A percentile compares a stretch with the other conserved stretches of the same genome.
phyloP scores from a whole-genome alignment of 139 green algal genomes.

The Coccomyxa sp. region DNA sequence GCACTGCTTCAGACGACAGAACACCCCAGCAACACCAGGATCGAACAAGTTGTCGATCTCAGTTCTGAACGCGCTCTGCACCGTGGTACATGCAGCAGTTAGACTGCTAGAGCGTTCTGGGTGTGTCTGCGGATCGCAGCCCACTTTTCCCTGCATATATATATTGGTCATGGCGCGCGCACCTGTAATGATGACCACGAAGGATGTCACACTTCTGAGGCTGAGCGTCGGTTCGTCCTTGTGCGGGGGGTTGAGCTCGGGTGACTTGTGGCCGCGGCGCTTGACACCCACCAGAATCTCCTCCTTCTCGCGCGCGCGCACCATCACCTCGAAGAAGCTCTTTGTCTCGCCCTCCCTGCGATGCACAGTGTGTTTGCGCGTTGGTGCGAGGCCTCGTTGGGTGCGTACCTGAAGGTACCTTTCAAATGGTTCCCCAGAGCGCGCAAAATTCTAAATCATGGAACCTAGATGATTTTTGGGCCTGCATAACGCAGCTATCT shows the following conservation, averaged over 20 bases:
- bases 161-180: too few relatives aligned
- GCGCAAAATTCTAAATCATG: too few relatives aligned
- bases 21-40: too few relatives aligned
- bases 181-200: background rate
- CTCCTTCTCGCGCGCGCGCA: slow-evolving; percentile 13
- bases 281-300: slow-evolving; percentile 51
- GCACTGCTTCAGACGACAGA: too few relatives aligned
- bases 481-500: too few relatives aligned
- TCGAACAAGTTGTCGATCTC: too few relatives aligned
- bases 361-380: background rate
- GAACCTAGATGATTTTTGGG: too few relatives aligned
- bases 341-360: slow-evolving; percentile 16
- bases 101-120: too few relatives aligned
- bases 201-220: background rate
- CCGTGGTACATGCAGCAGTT: too few relatives aligned
- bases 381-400: background rate
- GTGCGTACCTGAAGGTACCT: background rate
- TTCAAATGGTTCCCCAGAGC: background rate
- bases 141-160: too few relatives aligned
- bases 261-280: slow-evolving; percentile 24
- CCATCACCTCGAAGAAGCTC: slow-evolving; percentile 50
- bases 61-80: too few relatives aligned
- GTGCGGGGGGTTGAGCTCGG: background rate
- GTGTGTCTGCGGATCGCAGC: too few relatives aligned
- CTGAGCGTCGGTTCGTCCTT: background rate